A percentile compares a stretch with the other conserved stretches of the same genome.
Conservation (phyloP, 371 early-diverging fungal species). For the Mucor piriformis region DNA sequence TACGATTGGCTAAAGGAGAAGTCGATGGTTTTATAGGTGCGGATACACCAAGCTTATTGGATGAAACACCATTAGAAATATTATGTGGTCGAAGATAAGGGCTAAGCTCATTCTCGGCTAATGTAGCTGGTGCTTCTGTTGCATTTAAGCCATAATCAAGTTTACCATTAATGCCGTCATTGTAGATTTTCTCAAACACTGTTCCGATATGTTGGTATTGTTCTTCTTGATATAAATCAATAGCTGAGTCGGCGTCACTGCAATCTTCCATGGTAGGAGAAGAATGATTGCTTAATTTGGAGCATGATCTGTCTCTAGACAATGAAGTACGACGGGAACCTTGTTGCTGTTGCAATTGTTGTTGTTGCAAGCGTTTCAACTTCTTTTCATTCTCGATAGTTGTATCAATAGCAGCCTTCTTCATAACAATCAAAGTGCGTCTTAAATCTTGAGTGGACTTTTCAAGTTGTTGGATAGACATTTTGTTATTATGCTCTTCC, state of each 20-base stretch:
- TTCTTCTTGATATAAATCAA: conserved; percentile 44
- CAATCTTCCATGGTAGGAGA: conserved; percentile 23
- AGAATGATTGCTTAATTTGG: conserved; percentile 9
- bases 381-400: conserved; percentile 77
- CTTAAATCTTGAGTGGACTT: conserved; percentile 65
- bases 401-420: conserved; percentile 70
- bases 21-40: conserved; percentile 41
- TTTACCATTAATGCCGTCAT: conserved; percentile 48
- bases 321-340: conserved; percentile 47
- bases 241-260: conserved; percentile 47
- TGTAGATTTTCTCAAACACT: conserved; percentile 62
- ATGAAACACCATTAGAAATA: neutral
- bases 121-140: neutral
- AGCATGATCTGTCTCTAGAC: conserved; percentile 48
- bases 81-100: conserved; percentile 21
- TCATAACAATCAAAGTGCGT: conserved; percentile 72
- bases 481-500: conserved; percentile 58
- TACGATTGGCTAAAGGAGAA: conserved; percentile 34
- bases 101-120: conserved; percentile 17
- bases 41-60: neutral
- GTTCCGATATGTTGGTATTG: conserved; percentile 41
- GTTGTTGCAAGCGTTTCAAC: conserved; percentile 50
- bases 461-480: conserved; percentile 61
- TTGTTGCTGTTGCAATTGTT: conserved; percentile 26
- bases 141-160: conserved; percentile 21